A percentile compares a stretch with the other conserved stretches of the same genome.
phyloP scores from a whole-genome alignment of 2,329 filamentous ascomycete genomes.

The Pyrenophora tritici-repentis region DNA sequence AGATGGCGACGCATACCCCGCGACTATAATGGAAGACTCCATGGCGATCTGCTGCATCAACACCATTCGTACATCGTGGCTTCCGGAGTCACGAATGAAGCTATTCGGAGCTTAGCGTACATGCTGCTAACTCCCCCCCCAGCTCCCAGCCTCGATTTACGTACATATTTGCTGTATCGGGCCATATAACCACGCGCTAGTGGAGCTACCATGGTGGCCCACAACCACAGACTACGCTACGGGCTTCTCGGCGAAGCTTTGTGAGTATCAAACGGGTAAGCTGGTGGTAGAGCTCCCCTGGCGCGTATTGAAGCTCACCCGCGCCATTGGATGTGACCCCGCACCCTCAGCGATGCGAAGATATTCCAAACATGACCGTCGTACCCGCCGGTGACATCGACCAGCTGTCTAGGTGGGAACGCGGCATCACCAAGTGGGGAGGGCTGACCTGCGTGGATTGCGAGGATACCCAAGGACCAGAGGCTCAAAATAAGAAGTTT shows the following conservation, averaged over 20 bases:
- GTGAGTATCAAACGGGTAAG: slow-evolving; percentile 22
- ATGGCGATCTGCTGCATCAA: neutral
- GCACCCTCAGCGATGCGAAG: slow-evolving; percentile 38
- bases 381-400: slow-evolving; percentile 27
- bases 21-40: neutral
- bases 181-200: slow-evolving; percentile 17
- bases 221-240: slow-evolving; percentile 19
- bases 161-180: slow-evolving; percentile 19
- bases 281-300: slow-evolving; percentile 19
- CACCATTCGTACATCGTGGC: neutral
- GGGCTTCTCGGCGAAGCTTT: slow-evolving; percentile 18
- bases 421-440: slow-evolving; percentile 44
- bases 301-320: slow-evolving; percentile 26
- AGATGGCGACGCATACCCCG: neutral
- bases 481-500: slow-evolving; percentile 23
- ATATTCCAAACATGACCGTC: slow-evolving; percentile 41
- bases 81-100: slow-evolving; percentile 14
- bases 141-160: slow-evolving; percentile 25
- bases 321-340: slow-evolving; percentile 45
- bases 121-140: slow-evolving; percentile 8
- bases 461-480: slow-evolving; percentile 28
- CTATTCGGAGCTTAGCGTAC: slow-evolving; percentile 21
- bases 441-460: slow-evolving; percentile 25
- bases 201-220: slow-evolving; percentile 13
- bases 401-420: slow-evolving; percentile 27